A percentile compares a stretch with the other conserved stretches of the same genome.
Conservation (phyloP, 164 flowering plant species). For the Nelumbo lutea region DNA sequence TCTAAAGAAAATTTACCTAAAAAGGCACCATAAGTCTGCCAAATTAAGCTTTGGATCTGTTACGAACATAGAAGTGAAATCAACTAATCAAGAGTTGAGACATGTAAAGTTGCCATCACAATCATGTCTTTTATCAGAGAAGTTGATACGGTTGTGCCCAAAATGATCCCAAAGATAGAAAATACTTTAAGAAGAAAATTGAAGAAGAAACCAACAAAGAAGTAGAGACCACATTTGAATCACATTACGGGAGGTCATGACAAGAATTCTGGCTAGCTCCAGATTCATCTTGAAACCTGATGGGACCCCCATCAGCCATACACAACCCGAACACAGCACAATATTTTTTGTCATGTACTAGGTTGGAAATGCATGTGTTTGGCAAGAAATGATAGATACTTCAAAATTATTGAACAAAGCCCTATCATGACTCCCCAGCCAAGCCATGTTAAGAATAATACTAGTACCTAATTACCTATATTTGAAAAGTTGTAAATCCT, state of each 20-base stretch:
- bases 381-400: too few relatives aligned
- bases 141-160: slow-evolving; percentile 70
- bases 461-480: too few relatives aligned
- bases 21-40: slow-evolving; percentile 92
- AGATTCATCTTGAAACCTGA: slow-evolving; percentile 97
- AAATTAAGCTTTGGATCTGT: slow-evolving; percentile 58
- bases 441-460: too few relatives aligned
- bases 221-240: slow-evolving; percentile 92
- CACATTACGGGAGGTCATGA: slow-evolving; percentile 69
- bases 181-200: slow-evolving; percentile 46
- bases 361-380: slow-evolving; percentile 33
- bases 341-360: slow-evolving; percentile 43
- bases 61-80: slow-evolving; percentile 60
- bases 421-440: too few relatives aligned
- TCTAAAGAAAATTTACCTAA: slow-evolving; percentile 46
- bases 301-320: slow-evolving; percentile 97
- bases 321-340: slow-evolving; percentile 81
- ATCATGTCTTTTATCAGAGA: slow-evolving; percentile 60
- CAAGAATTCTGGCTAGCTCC: slow-evolving; percentile 79
- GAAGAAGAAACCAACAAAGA: slow-evolving; percentile 40
- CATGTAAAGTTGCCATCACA: slow-evolving; percentile 52
- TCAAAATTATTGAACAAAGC: too few relatives aligned
- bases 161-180: slow-evolving; percentile 67
- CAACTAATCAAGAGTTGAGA: slow-evolving; percentile 62
- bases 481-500: too few relatives aligned